phyloP scores from a whole-genome alignment of 2,329 filamentous ascomycete genomes.

The Fusarium caatingaense region DNA sequence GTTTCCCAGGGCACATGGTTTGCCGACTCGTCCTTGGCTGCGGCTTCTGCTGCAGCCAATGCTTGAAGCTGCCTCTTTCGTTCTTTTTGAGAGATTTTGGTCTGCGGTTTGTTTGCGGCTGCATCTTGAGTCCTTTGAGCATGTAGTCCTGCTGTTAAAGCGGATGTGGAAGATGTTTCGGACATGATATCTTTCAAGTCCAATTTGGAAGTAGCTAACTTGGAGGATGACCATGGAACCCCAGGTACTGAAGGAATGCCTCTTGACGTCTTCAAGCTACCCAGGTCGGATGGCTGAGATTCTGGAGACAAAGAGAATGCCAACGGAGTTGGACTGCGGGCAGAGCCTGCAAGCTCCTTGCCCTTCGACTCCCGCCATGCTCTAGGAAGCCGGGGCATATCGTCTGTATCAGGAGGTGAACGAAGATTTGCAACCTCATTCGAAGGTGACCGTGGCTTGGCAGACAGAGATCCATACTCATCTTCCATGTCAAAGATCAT shows the following conservation, averaged over 20 bases:
- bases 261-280: conserved; percentile 2
- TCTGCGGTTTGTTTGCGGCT: conserved; percentile 52
- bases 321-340: conserved; percentile 24
- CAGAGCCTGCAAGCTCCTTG: conserved; percentile 35
- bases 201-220: conserved; percentile 70
- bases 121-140: conserved; percentile 60
- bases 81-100: conserved; percentile 90
- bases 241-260: conserved; percentile 36
- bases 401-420: conserved; percentile 44
- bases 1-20: conserved; percentile 60
- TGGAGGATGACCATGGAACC: conserved; percentile 63
- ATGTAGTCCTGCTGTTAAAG: conserved; percentile 65
- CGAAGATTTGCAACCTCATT: conserved; percentile 32
- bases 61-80: conserved; percentile 84
- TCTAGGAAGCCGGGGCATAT: conserved; percentile 47
- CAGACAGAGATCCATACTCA: conserved; percentile 59
- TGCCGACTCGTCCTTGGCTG: conserved; percentile 49
- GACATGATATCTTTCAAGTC: conserved; percentile 83
- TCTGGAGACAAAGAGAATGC: conserved; percentile 39
- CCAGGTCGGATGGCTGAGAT: conserved; percentile 15
- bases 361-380: conserved; percentile 48
- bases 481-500: conserved; percentile 97
- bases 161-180: conserved; percentile 64
- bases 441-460: conserved; percentile 47
- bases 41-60: conserved; percentile 62